Percentiles rank a stretch among this genome's conserved stretches.
Conservation (phyloP, 345 rosid genomes). For the Passiflora organensis region DNA sequence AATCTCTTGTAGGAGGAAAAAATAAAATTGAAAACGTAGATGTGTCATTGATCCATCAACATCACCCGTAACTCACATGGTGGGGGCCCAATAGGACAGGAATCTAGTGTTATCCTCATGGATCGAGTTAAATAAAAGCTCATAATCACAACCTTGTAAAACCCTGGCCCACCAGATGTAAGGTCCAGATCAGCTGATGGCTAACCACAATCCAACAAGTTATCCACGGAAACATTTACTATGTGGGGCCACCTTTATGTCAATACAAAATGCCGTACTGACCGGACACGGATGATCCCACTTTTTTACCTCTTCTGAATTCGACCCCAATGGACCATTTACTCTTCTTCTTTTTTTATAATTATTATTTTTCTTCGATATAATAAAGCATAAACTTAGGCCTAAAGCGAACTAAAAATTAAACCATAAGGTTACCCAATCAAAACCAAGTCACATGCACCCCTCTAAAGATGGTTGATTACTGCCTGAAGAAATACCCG, state of each 20-base stretch:
- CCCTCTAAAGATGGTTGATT: neutral
- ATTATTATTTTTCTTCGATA: too few relatives aligned
- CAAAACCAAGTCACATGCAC: too few relatives aligned
- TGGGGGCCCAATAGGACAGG: slow-evolving; percentile 4
- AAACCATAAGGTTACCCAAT: too few relatives aligned
- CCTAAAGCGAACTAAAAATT: too few relatives aligned
- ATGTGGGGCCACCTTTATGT: neutral
- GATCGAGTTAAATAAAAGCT: slow-evolving; percentile 1
- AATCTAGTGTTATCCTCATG: slow-evolving; percentile 13
- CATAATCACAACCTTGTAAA: neutral
- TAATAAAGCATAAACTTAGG: too few relatives aligned
- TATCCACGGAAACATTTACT: too few relatives aligned
- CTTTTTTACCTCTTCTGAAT: neutral
- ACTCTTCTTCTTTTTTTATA: too few relatives aligned
- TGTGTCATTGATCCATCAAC: neutral
- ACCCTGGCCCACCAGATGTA: slow-evolving; percentile 10
- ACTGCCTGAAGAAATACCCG: neutral
- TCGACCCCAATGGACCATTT: neutral
- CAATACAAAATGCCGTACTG: slow-evolving; percentile 16
- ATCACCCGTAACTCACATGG: slow-evolving; percentile 16
- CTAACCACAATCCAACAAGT: too few relatives aligned
- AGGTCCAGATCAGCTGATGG: slow-evolving; percentile 10
- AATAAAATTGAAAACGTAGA: neutral
- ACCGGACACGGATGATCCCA: slow-evolving; percentile 12
- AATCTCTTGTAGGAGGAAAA: too few relatives aligned